phyloP scores from a whole-genome alignment of 2,329 filamentous ascomycete species.

The Neonectria faginata region DNA sequence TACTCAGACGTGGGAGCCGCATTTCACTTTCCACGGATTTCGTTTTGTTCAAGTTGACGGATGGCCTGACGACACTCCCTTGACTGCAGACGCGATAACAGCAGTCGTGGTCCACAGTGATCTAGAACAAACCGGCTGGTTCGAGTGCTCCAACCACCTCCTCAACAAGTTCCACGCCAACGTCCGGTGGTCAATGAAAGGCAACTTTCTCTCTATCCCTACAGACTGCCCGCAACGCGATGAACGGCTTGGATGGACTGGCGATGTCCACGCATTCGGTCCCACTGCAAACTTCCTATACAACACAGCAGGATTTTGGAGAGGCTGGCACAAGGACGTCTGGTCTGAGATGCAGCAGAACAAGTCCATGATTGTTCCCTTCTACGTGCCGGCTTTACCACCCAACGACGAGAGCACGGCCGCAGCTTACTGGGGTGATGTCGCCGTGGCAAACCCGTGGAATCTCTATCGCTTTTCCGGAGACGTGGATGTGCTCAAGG shows the following conservation, averaged over 20 bases:
- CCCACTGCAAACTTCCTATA: conserved; percentile 66
- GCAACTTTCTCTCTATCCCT: conserved; percentile 67
- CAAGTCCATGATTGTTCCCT: conserved; percentile 18
- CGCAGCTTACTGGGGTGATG: conserved; percentile 33
- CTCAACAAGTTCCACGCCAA: conserved; percentile 68
- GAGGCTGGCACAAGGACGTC: conserved; percentile 34
- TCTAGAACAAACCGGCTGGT: conserved; percentile 61
- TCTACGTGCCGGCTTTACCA: conserved; percentile 19
- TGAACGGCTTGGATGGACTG: conserved; percentile 65
- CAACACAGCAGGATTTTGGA: conserved; percentile 60
- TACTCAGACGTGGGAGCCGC: conserved; percentile 11
- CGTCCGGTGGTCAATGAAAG: conserved; percentile 65
- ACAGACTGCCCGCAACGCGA: conserved; percentile 69
- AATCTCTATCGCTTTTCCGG: conserved; percentile 26
- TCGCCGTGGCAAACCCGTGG: conserved; percentile 30
- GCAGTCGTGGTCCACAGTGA: conserved; percentile 62
- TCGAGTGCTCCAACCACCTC: conserved; percentile 62
- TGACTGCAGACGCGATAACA: conserved; percentile 36
- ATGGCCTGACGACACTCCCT: conserved; percentile 28
- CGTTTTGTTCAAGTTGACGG: conserved; percentile 20
- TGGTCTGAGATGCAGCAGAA: conserved; percentile 34
- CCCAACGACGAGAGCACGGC: neutral
- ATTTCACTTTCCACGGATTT: conserved; percentile 28
- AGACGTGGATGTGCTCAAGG: conserved; percentile 10
- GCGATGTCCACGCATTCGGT: conserved; percentile 62